Conservation (phyloP, 2,329 filamentous ascomycete genomes). For the Coleophoma cylindrospora region DNA sequence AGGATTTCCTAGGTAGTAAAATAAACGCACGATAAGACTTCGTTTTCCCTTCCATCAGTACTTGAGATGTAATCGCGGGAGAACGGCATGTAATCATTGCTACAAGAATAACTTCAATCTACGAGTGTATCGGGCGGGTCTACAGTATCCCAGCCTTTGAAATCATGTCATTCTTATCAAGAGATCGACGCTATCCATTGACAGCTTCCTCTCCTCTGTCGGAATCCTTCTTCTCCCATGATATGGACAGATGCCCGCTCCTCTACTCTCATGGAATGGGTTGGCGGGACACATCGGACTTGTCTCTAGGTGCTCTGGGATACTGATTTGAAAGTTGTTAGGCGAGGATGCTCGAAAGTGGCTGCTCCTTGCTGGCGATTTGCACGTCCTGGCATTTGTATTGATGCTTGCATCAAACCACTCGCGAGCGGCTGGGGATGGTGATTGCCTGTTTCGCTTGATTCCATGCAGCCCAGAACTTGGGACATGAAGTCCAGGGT, state of each 20-base stretch:
- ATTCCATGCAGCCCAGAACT: neutral
- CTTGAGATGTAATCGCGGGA: too few relatives aligned
- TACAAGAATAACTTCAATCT: too few relatives aligned
- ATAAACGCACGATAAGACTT: too few relatives aligned
- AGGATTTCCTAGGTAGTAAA: too few relatives aligned
- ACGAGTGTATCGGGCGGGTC: neutral
- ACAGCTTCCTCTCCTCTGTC: slow-evolving; percentile 27
- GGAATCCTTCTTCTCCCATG: slow-evolving; percentile 27
- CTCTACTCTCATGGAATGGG: slow-evolving; percentile 30
- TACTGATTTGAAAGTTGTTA: slow-evolving; percentile 29
- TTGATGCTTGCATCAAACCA: slow-evolving; percentile 1
- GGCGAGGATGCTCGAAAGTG: neutral
- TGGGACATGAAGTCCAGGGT: neutral
- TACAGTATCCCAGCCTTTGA: neutral
- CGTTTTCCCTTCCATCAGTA: too few relatives aligned
- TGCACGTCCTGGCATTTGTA: neutral
- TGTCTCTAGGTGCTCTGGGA: slow-evolving; percentile 37
- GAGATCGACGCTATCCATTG: slow-evolving; percentile 3
- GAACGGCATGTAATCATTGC: too few relatives aligned
- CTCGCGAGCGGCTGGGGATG: neutral
- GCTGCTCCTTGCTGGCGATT: neutral
- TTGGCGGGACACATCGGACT: slow-evolving; percentile 38
- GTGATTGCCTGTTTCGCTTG: neutral
- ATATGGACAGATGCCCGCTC: slow-evolving; percentile 33
- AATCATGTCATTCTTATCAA: neutral